These are phyloP conservation scores for Polytrichum commune DNA, from an alignment of 225 moss, liverwort and hornwort genomes.

Conservation along the genomic window DNA sequence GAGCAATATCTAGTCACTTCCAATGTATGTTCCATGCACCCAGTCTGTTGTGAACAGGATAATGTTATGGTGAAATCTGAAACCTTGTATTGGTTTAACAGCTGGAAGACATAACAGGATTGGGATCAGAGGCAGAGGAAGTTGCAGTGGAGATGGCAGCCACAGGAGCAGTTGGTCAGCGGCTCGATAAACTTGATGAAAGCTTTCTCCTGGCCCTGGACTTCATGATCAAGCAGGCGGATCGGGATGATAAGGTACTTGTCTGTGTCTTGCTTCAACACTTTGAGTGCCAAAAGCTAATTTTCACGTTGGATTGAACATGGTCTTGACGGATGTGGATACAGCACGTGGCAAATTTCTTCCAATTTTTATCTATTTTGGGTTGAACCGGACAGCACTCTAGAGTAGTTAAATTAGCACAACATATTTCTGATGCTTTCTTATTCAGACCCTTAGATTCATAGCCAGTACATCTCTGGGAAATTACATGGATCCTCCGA, in stretches of 20 bases:
- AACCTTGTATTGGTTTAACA: constrained; percentile 19
- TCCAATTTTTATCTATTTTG: no score
- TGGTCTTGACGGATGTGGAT: no score
- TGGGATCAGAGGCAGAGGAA: constrained; percentile 78
- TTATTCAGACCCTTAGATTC: no score
- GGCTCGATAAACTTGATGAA: constrained; percentile 84
- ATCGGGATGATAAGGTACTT: constrained; percentile 90
- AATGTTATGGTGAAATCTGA: constrained; percentile 3
- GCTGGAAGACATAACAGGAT: constrained; percentile 75
- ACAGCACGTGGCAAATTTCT: no score
- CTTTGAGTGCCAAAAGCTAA: no score
- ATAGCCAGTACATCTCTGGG: no score
- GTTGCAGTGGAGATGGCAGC: constrained; percentile 94
- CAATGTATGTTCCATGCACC: background rate
- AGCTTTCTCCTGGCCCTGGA: constrained; percentile 93
- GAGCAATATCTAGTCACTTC: background rate
- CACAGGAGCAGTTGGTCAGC: constrained; percentile 81
- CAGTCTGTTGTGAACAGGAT: background rate
- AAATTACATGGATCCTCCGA: no score
- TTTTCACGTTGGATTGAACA: no score
- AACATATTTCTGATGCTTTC: no score
- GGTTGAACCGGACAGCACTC: no score
- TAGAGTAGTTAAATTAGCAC: no score
- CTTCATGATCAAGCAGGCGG: constrained; percentile 82
- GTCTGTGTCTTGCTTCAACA: constrained; percentile 15